Base-by-base conservation (phyloP, 805 yeast species). In the Lachancea meyersii region DNA sequence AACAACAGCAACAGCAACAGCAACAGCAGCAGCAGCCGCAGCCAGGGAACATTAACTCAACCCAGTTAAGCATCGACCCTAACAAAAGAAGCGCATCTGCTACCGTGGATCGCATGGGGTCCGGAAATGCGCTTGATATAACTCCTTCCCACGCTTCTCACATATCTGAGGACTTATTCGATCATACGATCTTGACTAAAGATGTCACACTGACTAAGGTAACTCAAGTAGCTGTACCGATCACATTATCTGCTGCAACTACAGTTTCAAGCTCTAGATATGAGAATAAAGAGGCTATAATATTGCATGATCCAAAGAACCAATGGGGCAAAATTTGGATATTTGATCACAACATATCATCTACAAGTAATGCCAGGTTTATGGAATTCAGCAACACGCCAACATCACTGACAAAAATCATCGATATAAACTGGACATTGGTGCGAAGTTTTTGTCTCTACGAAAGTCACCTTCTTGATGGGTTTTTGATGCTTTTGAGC, bases 201-300 rank as follows among this genome's bases (percentile, higher is more conserved):
- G 95, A 86, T 57, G 72, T 82, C 53, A 79, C 82, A n/a, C 64
- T 86, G 46, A 77, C 88, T 0, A 76, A 73, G 53, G 60, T 84
- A 2, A 79, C 77, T 14, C 60, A 74, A 0, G 54, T 65, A 16
- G 51, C 52, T 1, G 61, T 69, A 31, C 65, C 57, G 40, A 31
- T 62, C 10, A 56, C 59, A 16, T 55, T 63, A n/a, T 47, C 57
- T 9, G 38, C 50, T 1, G 39, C 57, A 14, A 47, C 75, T 22
- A 67, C 68, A 35, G 56, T 71, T 1, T 57, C 62, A 38, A 68
- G 68, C 7, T 45, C 76, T n/a, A 51, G 55, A 4, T 75, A 66
- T 48, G 72, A 71, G 18, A 76, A 73, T 22, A 76, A 75, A 50
- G 91, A 86, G 54, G 82, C 80, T 0, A 54, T 86, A 1, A 75